These are phyloP conservation scores for Meredithiella fracta DNA, from an alignment of 2,329 filamentous ascomycete species.

Conservation along the genomic window DNA sequence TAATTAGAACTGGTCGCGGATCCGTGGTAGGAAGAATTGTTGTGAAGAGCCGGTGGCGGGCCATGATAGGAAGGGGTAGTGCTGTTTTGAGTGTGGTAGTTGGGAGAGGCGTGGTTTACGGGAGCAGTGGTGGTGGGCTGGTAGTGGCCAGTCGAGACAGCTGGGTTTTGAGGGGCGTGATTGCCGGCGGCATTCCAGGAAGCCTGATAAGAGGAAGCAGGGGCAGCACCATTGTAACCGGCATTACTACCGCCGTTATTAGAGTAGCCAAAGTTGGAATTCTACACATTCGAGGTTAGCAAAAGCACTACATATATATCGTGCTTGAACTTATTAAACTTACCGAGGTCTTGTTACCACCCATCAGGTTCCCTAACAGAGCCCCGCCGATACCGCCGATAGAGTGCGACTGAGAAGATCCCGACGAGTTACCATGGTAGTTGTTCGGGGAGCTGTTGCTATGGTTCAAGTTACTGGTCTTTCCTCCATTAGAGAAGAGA, in stretches of 20 bases:
- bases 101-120: constrained; percentile 23
- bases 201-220: constrained; percentile 42
- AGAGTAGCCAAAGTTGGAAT: constrained; percentile 48
- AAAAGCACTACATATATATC: neutral
- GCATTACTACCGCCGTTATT: constrained; percentile 35
- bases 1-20: constrained; percentile 18
- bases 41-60: constrained; percentile 2
- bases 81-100: neutral
- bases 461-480: constrained; percentile 26
- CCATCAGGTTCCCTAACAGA: constrained; percentile 39
- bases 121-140: constrained; percentile 11
- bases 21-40: constrained; percentile 15
- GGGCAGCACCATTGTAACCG: constrained; percentile 45
- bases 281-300: constrained; percentile 16
- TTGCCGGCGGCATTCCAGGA: constrained; percentile 4
- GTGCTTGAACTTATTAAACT: constrained; percentile 15
- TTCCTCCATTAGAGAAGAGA: constrained; percentile 30
- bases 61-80: constrained; percentile 7
- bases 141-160: constrained; percentile 8
- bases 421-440: constrained; percentile 19
- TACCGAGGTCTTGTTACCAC: constrained; percentile 31
- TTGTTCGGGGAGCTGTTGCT: constrained; percentile 18
- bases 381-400: constrained; percentile 35
- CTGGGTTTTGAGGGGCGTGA: constrained; percentile 10
- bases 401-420: constrained; percentile 19